Base-by-base conservation (phyloP, 2,329 filamentous ascomycete genomes). In the Alternaria panax region DNA sequence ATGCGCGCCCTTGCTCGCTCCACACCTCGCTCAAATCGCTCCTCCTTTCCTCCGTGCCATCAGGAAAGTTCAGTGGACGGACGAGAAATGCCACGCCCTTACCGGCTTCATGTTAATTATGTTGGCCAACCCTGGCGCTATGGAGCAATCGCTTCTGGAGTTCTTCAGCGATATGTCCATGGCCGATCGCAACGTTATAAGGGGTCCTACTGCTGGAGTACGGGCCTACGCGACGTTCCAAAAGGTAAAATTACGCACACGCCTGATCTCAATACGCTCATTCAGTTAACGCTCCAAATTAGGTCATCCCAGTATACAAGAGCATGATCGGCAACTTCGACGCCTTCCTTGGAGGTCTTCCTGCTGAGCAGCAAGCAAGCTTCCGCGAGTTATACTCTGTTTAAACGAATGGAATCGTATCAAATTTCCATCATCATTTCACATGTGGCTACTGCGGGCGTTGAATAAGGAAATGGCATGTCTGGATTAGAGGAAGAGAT, bases 31-130 rank as follows among this genome's bases (percentile, higher is more conserved):
- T 18, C 89, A 87, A 30, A 96, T 96, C 76, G 92, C 94, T 0
- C 87, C 90, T 34, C 87, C 91, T 34, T 98, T 97, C 81, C 80
- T 99, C 54, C 84, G 83, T 51, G 88, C 90, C 3, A 96, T 99
- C 86, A 86, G 88, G 60, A 91, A 92, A 64, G 90, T 98, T 30
- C 90, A 92, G 52, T 90, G 92, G 72, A 94, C 92, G 2, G 92
- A 96, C 61, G 95, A 99, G 80, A 99, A 99, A 81, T 92, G 91
- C 1, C 93, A 93, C 25, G 94, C 95, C 0, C 92, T 98, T 77
- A 88, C 92, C 71, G 95, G 95, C 0, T 97, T 99, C 80, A 91
- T 92, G 54, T 85, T 90, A 67, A 86, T 96, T 47, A 91, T 98
- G 4, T 86, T 91, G 62, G 87, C 88, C 73, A 98, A 98, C 72